A percentile compares a stretch with the other conserved stretches of the same genome.
These are phyloP conservation scores for Begonia masoniana DNA, from an alignment of 306 rosid species.

Conservation along the genomic window DNA sequence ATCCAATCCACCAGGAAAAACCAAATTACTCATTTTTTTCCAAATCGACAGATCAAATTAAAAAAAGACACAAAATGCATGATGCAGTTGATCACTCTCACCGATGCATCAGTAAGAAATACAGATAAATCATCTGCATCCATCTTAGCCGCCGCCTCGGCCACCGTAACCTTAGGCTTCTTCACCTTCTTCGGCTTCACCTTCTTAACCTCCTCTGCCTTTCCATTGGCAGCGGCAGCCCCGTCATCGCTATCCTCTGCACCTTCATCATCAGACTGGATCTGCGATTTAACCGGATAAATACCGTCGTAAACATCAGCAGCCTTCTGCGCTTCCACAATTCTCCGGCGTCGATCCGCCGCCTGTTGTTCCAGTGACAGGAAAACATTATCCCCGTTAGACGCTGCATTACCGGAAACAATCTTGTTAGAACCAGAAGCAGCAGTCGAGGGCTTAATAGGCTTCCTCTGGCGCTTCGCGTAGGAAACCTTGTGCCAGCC, in stretches of 20 bases:
- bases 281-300: conserved; percentile 51
- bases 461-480: conserved; percentile 62
- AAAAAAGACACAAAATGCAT: conserved; percentile 15
- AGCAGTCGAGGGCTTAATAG: conserved; percentile 19
- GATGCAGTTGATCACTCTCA: conserved; percentile 20
- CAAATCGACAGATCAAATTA: conserved; percentile 28
- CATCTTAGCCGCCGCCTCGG: conserved; percentile 81
- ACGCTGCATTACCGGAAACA: conserved; percentile 15
- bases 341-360: conserved; percentile 63
- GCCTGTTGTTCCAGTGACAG: conserved; percentile 67
- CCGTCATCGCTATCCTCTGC: conserved; percentile 38
- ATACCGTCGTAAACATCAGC: conserved; percentile 16
- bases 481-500: conserved; percentile 98
- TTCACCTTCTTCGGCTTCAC: conserved; percentile 72
- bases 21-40: conserved; percentile 6
- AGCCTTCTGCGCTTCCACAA: conserved; percentile 50
- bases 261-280: conserved; percentile 35
- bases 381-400: conserved; percentile 45
- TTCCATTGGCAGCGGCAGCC: conserved; percentile 32
- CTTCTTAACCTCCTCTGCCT: conserved; percentile 56
- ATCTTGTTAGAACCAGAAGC: conserved; percentile 25
- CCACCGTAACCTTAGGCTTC: conserved; percentile 80
- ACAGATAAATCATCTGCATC: conserved; percentile 49
- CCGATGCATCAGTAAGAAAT: conserved; percentile 52
- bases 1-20: background rate